Conservation (phyloP, 768 basidiomycete genomes). For the Leccinum subgranulosum region DNA sequence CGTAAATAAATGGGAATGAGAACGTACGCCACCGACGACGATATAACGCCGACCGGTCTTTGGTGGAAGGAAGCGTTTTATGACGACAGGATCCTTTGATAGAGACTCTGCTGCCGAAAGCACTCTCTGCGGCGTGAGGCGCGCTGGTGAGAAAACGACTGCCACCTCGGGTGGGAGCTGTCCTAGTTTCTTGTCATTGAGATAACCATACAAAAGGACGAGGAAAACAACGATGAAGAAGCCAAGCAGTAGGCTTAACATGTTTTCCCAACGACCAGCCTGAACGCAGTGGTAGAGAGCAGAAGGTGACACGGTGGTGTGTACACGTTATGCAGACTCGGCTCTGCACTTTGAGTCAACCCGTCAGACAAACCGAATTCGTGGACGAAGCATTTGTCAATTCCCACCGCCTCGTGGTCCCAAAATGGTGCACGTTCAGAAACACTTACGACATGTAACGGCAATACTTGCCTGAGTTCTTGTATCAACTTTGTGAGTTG, state of each 20-base stretch:
- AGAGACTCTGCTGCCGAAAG: constrained; percentile 37
- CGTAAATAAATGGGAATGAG: not conserved
- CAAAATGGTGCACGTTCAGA: not conserved
- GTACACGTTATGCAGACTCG: not conserved
- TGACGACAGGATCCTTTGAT: constrained; percentile 31
- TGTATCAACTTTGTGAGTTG: not conserved
- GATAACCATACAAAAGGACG: constrained; percentile 37
- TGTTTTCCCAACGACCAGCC: constrained; percentile 3
- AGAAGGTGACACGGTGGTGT: not conserved
- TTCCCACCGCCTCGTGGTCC: not conserved
- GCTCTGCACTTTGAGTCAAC: not conserved
- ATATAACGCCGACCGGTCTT: constrained; percentile 75
- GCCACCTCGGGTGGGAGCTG: constrained; percentile 46
- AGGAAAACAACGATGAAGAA: constrained; percentile 4
- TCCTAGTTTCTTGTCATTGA: constrained; percentile 57
- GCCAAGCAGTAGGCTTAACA: constrained; percentile 14
- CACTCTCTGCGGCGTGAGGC: constrained; percentile 45
- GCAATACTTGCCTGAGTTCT: not conserved
- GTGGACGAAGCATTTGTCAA: not conserved
- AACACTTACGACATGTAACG: not conserved
- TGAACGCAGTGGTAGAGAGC: not conserved
- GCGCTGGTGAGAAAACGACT: constrained; percentile 46
- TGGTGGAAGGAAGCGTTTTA: constrained; percentile 52
- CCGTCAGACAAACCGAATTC: not conserved
- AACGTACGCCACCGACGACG: constrained; percentile 68